Base-by-base conservation (phyloP, 1,284 basidiomycete species). In the Tilletia caries region DNA sequence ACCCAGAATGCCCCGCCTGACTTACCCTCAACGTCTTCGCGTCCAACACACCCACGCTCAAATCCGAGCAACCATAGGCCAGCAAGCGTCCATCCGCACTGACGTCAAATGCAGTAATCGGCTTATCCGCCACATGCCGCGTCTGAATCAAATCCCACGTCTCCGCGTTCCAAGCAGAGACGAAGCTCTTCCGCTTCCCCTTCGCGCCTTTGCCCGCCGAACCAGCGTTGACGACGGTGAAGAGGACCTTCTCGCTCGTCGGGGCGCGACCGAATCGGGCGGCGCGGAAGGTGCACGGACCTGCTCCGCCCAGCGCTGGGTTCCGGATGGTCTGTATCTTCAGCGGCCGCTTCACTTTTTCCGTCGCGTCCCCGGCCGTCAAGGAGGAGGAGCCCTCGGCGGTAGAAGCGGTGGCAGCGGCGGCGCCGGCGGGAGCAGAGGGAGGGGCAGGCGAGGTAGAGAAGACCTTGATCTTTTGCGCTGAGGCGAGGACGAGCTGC, bases 51-150 rank as follows among this genome's bases (percentile, higher is more conserved):
- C 92, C 91, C 69, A 98, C 88, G 46, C 89, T 90, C 64, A 92
- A 86, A 83, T 98, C 93, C 12, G 94, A 95, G 5, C 89, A 90
- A 3, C 94, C 95, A 78, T 90, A 93, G 0, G 91, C 93, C 5
- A 98, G 84, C 52, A 92, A 86, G 69, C 87, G 89, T 0, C 96
- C 95, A 79, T 94, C 89, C 48, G 88, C 84, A 25, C 64, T 66
- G 37, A 69, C 34, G 60, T 58, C 65, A 44, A 81, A 73, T 12
- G 73, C 77, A 6, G 81, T 82, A 13, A 77, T 79, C 12, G 81
- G 81, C 44, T 77, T 76, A 48, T 78, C 76, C 13, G 78, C 74
- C 41, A 82, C 76, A 65, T 77, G 71, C 23, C 80, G 72, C 20
- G 78, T 76, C 41, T 74, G 68, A 27, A 75, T 70, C 29, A 82